phyloP scores from a whole-genome alignment of 2,329 filamentous ascomycete species.

The Trichoderma sp. region DNA sequence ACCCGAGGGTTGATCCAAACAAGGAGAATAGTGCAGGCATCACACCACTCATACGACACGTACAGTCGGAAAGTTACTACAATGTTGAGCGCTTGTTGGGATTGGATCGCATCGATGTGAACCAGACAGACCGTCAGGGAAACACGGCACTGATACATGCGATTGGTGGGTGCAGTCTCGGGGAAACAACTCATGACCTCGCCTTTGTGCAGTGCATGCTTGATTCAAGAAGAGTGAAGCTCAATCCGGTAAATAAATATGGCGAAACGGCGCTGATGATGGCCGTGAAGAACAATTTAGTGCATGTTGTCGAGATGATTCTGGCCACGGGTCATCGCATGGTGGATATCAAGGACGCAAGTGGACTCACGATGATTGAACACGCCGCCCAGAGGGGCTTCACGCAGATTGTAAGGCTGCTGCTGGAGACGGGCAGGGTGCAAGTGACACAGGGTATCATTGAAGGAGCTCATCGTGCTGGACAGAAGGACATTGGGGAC shows the following conservation, averaged over 20 bases:
- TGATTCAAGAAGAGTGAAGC: background rate
- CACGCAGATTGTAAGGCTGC: background rate
- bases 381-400: background rate
- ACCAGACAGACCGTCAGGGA: background rate
- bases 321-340: background rate
- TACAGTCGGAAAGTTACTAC: accelerated
- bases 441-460: background rate
- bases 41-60: background rate
- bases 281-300: too few relatives aligned
- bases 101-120: background rate
- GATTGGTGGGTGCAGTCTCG: too few relatives aligned
- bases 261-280: background rate
- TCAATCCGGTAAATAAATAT: background rate
- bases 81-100: background rate
- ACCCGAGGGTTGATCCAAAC: background rate
- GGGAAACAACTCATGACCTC: too few relatives aligned
- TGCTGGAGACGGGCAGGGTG: background rate
- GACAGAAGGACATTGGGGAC: too few relatives aligned
- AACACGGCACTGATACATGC: background rate
- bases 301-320: background rate
- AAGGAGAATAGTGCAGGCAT: background rate
- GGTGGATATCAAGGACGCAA: background rate
- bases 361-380: background rate
- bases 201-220: background rate
- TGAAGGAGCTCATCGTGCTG: too few relatives aligned